Percentiles rank a stretch among this genome's conserved stretches.
Conservation (phyloP, 1,284 basidiomycete species). For the Sporisorium scitamineum region DNA sequence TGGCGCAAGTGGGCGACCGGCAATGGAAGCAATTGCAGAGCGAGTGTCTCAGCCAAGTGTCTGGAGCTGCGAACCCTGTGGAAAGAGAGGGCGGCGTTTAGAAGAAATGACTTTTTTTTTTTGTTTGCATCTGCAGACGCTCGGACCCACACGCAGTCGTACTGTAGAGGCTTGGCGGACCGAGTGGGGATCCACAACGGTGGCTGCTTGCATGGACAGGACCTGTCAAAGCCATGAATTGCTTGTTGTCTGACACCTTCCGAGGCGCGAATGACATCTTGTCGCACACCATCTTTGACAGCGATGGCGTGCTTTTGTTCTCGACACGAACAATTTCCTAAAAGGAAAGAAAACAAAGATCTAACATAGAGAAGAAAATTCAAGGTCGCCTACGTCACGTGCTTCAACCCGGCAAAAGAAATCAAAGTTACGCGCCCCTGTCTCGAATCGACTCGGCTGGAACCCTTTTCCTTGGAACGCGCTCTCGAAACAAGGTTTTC, state of each 20-base stretch:
- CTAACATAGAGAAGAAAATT: neutral
- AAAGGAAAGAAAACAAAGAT: neutral
- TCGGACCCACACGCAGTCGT: neutral
- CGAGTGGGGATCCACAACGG: neutral
- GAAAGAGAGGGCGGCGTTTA: slow-evolving; percentile 2
- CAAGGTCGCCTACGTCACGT: slow-evolving; percentile 11
- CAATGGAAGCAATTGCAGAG: neutral
- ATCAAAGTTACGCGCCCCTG: neutral
- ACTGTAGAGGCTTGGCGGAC: neutral
- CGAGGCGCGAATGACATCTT: slow-evolving; percentile 22
- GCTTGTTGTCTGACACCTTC: slow-evolving; percentile 15
- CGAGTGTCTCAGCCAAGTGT: neutral
- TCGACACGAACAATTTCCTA: neutral
- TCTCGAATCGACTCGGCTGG: neutral
- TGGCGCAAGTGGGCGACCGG: neutral
- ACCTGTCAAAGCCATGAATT: neutral
- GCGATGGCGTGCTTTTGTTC: slow-evolving; percentile 36
- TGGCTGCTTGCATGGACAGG: neutral
- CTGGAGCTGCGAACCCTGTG: slow-evolving; percentile 4
- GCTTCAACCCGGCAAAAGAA: neutral
- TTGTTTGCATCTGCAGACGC: neutral
- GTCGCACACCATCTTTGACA: slow-evolving; percentile 21
- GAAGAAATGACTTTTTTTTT: slow-evolving; percentile 1
- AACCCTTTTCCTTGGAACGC: too few species aligned
- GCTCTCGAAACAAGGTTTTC: too few species aligned